Percentiles rank a stretch among this genome's conserved stretches.
These are phyloP conservation scores for Aspergillus funiculosus DNA, from an alignment of 495 filamentous ascomycete species.

Conservation along the genomic window DNA sequence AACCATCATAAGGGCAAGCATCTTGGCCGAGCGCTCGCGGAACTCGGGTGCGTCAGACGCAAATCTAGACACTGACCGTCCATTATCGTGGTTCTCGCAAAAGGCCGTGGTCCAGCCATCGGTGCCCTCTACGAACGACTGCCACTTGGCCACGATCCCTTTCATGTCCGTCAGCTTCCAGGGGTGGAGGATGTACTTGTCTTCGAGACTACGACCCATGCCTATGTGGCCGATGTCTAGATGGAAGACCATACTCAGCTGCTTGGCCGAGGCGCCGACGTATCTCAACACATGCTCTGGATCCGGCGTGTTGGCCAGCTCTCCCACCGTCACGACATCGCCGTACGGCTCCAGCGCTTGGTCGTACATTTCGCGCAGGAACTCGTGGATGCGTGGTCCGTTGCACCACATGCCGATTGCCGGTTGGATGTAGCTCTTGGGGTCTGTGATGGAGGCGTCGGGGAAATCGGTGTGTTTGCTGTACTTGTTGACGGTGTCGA, in stretches of 20 bases:
- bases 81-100: slow-evolving; percentile 59
- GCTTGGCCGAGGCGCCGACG: slow-evolving; percentile 37
- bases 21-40: slow-evolving; percentile 46
- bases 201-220: slow-evolving; percentile 46
- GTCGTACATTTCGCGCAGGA: slow-evolving; percentile 39
- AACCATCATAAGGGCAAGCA: slow-evolving; percentile 50
- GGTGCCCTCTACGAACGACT: slow-evolving; percentile 42
- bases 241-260: slow-evolving; percentile 53
- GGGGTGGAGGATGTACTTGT: slow-evolving; percentile 32
- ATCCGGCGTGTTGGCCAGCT: slow-evolving; percentile 42
- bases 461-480: slow-evolving; percentile 41
- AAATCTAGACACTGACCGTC: slow-evolving; percentile 51
- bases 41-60: slow-evolving; percentile 33
- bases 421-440: slow-evolving; percentile 36
- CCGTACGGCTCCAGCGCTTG: slow-evolving; percentile 44
- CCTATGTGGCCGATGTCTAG: slow-evolving; percentile 49
- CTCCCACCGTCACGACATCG: slow-evolving; percentile 47
- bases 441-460: slow-evolving; percentile 39
- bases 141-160: slow-evolving; percentile 32
- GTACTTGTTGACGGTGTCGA: slow-evolving; percentile 53
- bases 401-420: slow-evolving; percentile 48
- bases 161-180: slow-evolving; percentile 42
- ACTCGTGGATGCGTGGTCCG: slow-evolving; percentile 54
- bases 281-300: slow-evolving; percentile 41
- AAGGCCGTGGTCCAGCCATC: slow-evolving; percentile 51